Base-by-base conservation (phyloP, 1,284 basidiomycete genomes). In the Fomitopsis pinicola region DNA sequence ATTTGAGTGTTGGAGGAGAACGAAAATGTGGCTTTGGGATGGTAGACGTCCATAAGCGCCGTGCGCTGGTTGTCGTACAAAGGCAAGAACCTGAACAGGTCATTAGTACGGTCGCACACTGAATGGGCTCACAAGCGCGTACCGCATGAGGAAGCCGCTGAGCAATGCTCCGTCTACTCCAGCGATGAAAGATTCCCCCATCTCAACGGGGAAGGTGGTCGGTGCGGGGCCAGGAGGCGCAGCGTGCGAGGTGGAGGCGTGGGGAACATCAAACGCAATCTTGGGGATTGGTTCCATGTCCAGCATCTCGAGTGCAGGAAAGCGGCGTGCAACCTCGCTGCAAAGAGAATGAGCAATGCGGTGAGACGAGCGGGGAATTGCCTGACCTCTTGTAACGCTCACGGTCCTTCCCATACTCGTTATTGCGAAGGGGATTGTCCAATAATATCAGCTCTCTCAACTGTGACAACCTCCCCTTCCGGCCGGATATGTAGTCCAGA, bases 1-100 rank as follows among this genome's bases (percentile, higher is more conserved):
- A 95, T 89, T 1, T 80, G 73, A 2, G 95, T 95, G 72, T 95
- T 95, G 67, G 86, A 83, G 14, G 90, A 89, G 73, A 90, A 90
- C 0, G 95, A 97, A 71, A 98, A 95, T 10, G 94, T 95, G 14
- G 96, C 92, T 42, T 84, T 79, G 0, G 91, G 85, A 63, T 92
- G 86, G 73, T 98, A 99, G 7, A 82, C 94, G 53, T 90, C 81
- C 42, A 85, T 68, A 6, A 97, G 82, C 2, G 82, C 77, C 0
- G 80, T 75, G 30, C 97, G 87, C 66, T 92, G 85, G 33, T 78
- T 81, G 75, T 99, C 97, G 73, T 92, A 97, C 1, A 88, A 75
- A 3, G 87, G 83, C 76, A 97, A 97, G 75, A 90, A 97, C 63
- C 93, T 94, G 66, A 3, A 38, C 26, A 44, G 22, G 54, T 12